Percentiles rank a stretch among this genome's conserved stretches.
phyloP scores from a whole-genome alignment of 2,329 filamentous ascomycete genomes.

The Phyllosticta citriasiana region DNA sequence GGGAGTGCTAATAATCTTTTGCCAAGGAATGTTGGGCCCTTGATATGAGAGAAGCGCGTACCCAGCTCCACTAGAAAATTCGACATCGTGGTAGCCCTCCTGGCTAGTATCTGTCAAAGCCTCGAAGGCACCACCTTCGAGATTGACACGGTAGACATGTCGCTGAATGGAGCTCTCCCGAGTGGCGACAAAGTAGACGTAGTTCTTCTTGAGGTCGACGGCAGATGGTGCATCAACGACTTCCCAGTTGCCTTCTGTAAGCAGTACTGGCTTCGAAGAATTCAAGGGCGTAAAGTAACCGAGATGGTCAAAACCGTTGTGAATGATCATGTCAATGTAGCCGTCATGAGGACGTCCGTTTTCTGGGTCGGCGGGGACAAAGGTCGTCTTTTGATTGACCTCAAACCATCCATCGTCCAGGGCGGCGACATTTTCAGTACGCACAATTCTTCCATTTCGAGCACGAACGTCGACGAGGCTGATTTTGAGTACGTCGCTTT shows the following conservation, averaged over 20 bases:
- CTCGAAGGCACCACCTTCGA: constrained; percentile 65
- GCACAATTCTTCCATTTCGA: constrained; percentile 66
- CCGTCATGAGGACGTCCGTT: constrained; percentile 74
- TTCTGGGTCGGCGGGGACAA: constrained; percentile 70
- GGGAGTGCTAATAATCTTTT: constrained; percentile 79
- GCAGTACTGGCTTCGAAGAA: constrained; percentile 67
- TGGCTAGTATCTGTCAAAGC: constrained; percentile 63
- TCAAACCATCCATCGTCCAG: constrained; percentile 98
- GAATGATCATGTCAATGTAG: constrained; percentile 83
- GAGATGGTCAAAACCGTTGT: constrained; percentile 80
- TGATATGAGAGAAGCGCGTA: constrained; percentile 78
- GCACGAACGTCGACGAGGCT: constrained; percentile 70
- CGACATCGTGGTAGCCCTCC: constrained; percentile 70
- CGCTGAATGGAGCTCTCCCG: constrained; percentile 82
- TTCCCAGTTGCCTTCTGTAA: constrained; percentile 88
- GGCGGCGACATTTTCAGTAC: constrained; percentile 66
- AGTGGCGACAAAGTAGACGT: constrained; percentile 85
- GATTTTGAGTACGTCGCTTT: constrained; percentile 83
- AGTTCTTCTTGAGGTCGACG: constrained; percentile 71
- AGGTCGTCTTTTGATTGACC: constrained; percentile 75
- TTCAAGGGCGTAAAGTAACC: constrained; percentile 89
- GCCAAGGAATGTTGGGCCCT: constrained; percentile 80
- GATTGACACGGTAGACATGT: constrained; percentile 80
- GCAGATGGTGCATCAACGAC: constrained; percentile 77
- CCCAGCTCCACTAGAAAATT: constrained; percentile 72